Percentiles rank a stretch among this genome's conserved stretches.
Evolutionary conservation across 345 rosid genomes (phyloP).

Genomic region (Lumnitzera racemosa): DNA sequence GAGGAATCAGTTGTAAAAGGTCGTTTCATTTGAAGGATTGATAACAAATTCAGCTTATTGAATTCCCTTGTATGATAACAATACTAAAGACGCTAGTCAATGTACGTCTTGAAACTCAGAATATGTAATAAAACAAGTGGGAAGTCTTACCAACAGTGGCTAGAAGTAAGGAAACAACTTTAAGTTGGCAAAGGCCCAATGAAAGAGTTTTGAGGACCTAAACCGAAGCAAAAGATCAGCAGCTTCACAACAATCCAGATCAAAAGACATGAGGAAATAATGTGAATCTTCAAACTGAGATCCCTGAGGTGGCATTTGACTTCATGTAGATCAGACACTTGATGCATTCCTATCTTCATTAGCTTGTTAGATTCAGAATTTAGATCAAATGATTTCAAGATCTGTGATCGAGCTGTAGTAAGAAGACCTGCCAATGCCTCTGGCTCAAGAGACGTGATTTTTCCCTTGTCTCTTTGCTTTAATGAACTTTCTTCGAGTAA

Average conservation of each 20-base stretch:
- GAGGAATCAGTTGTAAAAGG: no score
- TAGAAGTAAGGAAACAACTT: not conserved
- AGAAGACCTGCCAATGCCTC: slow-evolving; percentile 19
- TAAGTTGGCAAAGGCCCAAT: slow-evolving; percentile 29
- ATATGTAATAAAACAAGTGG: no score
- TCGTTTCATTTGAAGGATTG: no score
- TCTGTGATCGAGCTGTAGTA: slow-evolving; percentile 18
- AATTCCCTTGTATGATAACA: no score
- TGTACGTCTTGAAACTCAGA: no score
- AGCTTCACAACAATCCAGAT: slow-evolving; percentile 16
- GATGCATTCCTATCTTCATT: slow-evolving; percentile 6
- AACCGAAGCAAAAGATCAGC: slow-evolving; percentile 11
- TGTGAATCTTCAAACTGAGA: slow-evolving; percentile 11
- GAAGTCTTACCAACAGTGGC: slow-evolving; percentile 2
- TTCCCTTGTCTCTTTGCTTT: slow-evolving; percentile 4
- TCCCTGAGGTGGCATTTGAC: slow-evolving; percentile 12
- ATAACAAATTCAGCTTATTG: no score
- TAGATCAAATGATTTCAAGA: slow-evolving; percentile 14
- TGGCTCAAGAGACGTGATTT: slow-evolving; percentile 12
- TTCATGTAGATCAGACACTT: slow-evolving; percentile 12
- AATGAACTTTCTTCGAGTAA: slow-evolving; percentile 5
- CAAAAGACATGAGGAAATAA: slow-evolving; percentile 13
- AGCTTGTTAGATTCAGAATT: slow-evolving; percentile 25
- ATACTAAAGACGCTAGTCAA: no score
- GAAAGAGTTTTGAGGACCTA: not conserved